These are phyloP conservation scores for Penicillium sp. DNA, from an alignment of 2,329 filamentous ascomycete genomes.

Conservation along the genomic window DNA sequence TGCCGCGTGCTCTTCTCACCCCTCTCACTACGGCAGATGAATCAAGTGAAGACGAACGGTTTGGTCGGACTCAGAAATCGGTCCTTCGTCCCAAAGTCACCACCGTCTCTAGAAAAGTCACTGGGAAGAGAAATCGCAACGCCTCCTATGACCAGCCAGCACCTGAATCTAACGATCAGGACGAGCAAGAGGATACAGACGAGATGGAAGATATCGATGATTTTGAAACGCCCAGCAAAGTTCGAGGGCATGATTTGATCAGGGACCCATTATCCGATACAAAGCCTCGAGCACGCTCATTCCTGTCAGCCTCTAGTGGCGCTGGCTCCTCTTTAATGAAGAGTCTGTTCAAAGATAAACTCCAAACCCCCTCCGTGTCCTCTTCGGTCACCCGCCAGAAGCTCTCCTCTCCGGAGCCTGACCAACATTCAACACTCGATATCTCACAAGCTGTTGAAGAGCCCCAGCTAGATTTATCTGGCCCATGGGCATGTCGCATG, in stretches of 20 bases:
- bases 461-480: constrained; percentile 6
- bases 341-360: constrained; percentile 18
- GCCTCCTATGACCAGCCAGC: constrained; percentile 22
- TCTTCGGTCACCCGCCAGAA: not conserved
- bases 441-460: not conserved
- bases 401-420: constrained; percentile 3
- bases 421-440: not conserved
- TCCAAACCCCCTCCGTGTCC: constrained; percentile 2
- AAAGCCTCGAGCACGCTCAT: constrained; percentile 13
- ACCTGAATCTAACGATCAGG: constrained; percentile 32
- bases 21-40: constrained; percentile 38
- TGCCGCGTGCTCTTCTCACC: constrained; percentile 33
- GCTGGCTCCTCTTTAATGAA: constrained; percentile 20
- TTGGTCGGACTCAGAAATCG: constrained; percentile 43
- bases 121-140: constrained; percentile 44
- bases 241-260: constrained; percentile 25
- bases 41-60: constrained; percentile 34
- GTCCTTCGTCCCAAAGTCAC: constrained; percentile 47
- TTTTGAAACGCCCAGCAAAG: constrained; percentile 26
- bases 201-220: constrained; percentile 22
- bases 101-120: constrained; percentile 41
- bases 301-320: constrained; percentile 11
- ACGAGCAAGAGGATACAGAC: constrained; percentile 15
- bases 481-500: constrained; percentile 23
- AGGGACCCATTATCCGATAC: constrained; percentile 22